These are phyloP conservation scores for Punica granatum DNA, from an alignment of 345 rosid genomes.

Conservation along the genomic window DNA sequence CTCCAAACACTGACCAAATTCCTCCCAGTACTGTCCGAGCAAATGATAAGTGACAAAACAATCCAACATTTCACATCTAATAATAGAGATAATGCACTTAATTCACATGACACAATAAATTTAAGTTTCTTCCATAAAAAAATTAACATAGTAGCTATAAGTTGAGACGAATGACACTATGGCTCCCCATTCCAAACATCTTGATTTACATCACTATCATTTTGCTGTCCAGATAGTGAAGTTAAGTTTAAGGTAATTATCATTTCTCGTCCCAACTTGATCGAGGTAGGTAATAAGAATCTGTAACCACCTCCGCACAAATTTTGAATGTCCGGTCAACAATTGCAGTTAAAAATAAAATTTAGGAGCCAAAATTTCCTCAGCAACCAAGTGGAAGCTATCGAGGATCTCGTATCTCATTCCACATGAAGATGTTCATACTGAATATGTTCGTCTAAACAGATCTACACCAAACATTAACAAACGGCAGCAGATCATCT, in stretches of 20 bases:
- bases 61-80: background rate
- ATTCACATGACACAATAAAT: background rate
- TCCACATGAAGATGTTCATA: too few relatives aligned
- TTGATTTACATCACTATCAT: too few relatives aligned
- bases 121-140: too few relatives aligned
- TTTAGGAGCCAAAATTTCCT: background rate
- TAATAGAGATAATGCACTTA: background rate
- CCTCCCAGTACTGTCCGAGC: conserved; percentile 57
- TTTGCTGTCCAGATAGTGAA: background rate
- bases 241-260: background rate
- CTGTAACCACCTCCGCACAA: background rate
- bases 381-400: too few relatives aligned
- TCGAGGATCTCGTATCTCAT: too few relatives aligned
- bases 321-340: background rate
- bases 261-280: background rate
- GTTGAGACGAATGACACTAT: too few relatives aligned
- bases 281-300: background rate
- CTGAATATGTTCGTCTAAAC: too few relatives aligned
- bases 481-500: background rate
- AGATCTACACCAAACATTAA: too few relatives aligned
- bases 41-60: background rate
- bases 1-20: conserved; percentile 72
- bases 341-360: background rate
- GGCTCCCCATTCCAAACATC: too few relatives aligned
- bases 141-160: too few relatives aligned